Evolutionary conservation across 768 basidiomycete species (phyloP), one percentile per base, ranked within the genome.

Genomic region (Asterophora lycoperdoides): DNA sequence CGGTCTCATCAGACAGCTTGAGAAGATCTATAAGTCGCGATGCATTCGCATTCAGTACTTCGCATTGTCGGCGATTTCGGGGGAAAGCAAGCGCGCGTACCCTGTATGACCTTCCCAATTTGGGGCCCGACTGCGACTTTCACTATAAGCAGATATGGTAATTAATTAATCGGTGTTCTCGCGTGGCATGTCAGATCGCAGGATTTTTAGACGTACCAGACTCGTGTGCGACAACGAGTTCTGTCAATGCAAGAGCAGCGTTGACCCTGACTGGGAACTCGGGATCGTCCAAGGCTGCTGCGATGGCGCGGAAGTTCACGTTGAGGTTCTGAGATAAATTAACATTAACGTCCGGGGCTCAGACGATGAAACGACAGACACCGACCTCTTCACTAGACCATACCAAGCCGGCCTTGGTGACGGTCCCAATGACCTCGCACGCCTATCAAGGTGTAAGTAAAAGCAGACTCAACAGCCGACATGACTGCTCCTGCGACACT

Each of bases 1-100:
- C 92, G 38, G 89, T 91, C 67, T 93, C 89, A 62, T 93, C 88
- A n/a, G 88, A 83, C 37, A 95, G 75, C 64, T 89, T 90, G 57
- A 93, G 77, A n/a, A 93, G 72, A 62, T 88, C 89, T 89, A 52
- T 36, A 46, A 37, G 11, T 45, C 6, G 26, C 18, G 41, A 43
- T n/a, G 4, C 10, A 28, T 23, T 23, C 23, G 6, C 23, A 28
- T 17, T 29, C 30, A 47, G 34, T 7, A 32, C 23, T 14, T 34
- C 15, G 28, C 13, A 8, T 3, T 2, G 13, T 32, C 30, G 30
- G 30, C 9, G 30, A 32, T 32, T 4, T 32, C 30, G 7, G 30
- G 18, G 20, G 35, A 33, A 44, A 10, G 41, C n/a, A 28, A 42
- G 28, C 17, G 28, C 15, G 51, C 68, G 35, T 55, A 86, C 89